Percentiles rank a stretch among this genome's conserved stretches.
Evolutionary conservation across 371 early-diverging fungal genomes (phyloP).

Genomic region (Rhizopus arrhizus): DNA sequence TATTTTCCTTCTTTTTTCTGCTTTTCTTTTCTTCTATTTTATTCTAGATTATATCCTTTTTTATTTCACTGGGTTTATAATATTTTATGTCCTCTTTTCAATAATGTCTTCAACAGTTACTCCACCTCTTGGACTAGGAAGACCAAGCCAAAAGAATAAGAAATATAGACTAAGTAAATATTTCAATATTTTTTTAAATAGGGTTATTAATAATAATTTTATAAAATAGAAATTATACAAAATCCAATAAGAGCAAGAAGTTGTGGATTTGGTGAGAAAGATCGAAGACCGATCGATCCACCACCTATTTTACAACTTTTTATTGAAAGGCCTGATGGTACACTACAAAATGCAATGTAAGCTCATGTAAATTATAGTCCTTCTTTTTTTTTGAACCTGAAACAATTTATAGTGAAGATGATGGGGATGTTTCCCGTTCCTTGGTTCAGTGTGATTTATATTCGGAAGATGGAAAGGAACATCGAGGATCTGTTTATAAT

Average conservation of each 20-base stretch:
- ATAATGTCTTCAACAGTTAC: conserved; percentile 16
- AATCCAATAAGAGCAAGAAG: conserved; percentile 68
- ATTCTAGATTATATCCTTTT: background rate
- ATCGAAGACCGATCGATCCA: conserved; percentile 39
- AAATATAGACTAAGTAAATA: conserved; percentile 31
- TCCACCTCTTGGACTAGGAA: conserved; percentile 34
- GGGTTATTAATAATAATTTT: no score
- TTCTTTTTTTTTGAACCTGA: background rate
- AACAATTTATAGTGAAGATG: conserved; percentile 14
- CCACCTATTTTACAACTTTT: conserved; percentile 44
- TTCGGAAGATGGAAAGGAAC: conserved; percentile 32
- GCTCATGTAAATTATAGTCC: background rate
- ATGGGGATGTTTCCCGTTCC: conserved; percentile 26
- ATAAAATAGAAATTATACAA: conserved; percentile 40
- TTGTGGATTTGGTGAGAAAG: conserved; percentile 51
- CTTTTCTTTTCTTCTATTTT: background rate
- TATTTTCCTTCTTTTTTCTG: conserved; percentile 6
- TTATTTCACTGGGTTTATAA: background rate
- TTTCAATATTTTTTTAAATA: conserved; percentile 1
- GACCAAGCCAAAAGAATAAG: conserved; percentile 32
- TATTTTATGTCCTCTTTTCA: background rate
- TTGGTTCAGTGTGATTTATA: conserved; percentile 33
- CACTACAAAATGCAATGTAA: conserved; percentile 30
- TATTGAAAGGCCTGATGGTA: conserved; percentile 32
- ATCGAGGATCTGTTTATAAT: conserved; percentile 30